Evolutionary conservation across 345 rosid species (phyloP), one percentile per base, ranked within the genome.

Genomic region (Arabidopsis arenosa): DNA sequence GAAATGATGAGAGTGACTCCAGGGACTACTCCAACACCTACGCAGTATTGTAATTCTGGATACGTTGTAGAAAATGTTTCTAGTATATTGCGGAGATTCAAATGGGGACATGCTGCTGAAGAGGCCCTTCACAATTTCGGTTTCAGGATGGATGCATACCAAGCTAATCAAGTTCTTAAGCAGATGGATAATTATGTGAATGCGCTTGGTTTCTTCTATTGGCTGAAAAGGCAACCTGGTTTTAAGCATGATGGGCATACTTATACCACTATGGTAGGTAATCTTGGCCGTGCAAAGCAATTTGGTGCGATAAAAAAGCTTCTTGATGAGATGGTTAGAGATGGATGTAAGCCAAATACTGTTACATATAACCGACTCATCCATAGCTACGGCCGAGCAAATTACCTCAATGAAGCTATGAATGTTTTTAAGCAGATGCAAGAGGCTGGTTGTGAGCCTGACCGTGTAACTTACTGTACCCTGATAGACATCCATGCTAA

Each of bases 381-480:
- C 76, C 97, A 92, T 66, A 89, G 96, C 85, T 95, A 95, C 68
- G 97, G 97, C 11, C 92, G 97, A 68, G 99, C 99, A n/a, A 95
- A 95, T 81, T 95, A 86, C 81, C 84, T 95, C 79, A 83, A 67
- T 44, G 88, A 92, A 64, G 97, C 99, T 28, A 79, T 86, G 76
- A 82, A 84, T 17, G 96, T 90, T 52, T 95, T 90, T 70, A 63
- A 83, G 51, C 87, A 81, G 77, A 95, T 95, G 97, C 92, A 89
- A 77, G 88, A 79, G 64, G 87, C 66, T 2, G 89, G 96, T 9
- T 89, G 95, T 80, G 90, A 88, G 83, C 99, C 97, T 63, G 99
- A 95, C 79, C 97, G 92, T 35, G 97, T 95, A 47, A 95, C 99
- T 35, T 95, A 92, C 81, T 89, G 99, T 77, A 95, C 99, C 0